Base-by-base conservation (phyloP, 345 rosid genomes). In the Moricandia arvensis region DNA sequence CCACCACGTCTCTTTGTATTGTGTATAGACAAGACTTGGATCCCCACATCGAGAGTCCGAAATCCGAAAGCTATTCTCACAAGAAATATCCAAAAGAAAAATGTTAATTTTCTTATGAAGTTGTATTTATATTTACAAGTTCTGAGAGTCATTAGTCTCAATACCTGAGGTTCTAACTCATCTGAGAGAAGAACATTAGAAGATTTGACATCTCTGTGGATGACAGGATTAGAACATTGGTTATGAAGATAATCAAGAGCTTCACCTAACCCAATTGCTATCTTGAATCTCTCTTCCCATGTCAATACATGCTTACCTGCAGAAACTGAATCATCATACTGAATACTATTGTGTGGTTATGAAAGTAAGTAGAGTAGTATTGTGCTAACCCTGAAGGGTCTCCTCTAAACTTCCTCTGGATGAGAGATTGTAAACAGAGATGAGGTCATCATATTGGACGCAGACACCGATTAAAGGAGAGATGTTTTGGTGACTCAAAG, bases 201-300 rank as follows among this genome's bases (percentile, higher is more conserved):
- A 60, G 97, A 89, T 79, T 95, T 95, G 78, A 92, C 84, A 77
- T 95, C 99, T 68, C 97, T 85, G 18, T 95, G 99, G 68, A 95
- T 88, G n/a, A 92, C 90, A 6, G 93, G 93, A 60, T 65, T 86
- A 57, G 90, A 77, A 82, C 84, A 82, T 78, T 85, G 86, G 10
- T 74, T 85, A 73, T 95, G 97, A 5, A 95, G 77, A 82, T 88
- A 85, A 74, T 84, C 70, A 68, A 95, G 81, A 47, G 97, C 95
- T 75, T 90, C 97, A 0, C 90, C 96, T 38, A 91, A 81, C 49
- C 85, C 88, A 10, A 84, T 66, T 45, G 96, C 96, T 66, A 95
- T 61, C 11, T 77, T 79, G 59, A 80, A 87, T 73, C 97, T 85
- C 43, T 72, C 74, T 70, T 84, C 85, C 99, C 99, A 95, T 62